A percentile compares a stretch with the other conserved stretches of the same genome.
Conservation (phyloP, 805 yeast species). For the Barnettozyma pratensis region DNA sequence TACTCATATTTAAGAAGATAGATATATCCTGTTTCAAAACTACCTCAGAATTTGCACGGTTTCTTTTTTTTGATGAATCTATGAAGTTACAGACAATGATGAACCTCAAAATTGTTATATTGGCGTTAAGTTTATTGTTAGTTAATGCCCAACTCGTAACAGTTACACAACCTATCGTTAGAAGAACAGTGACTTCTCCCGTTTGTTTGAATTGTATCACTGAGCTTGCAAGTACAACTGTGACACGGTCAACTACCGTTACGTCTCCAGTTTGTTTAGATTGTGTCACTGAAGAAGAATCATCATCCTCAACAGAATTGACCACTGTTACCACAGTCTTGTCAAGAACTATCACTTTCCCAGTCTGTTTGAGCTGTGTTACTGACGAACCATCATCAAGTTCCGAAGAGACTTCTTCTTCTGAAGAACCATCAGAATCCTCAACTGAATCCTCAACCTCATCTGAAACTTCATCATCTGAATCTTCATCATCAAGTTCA, state of each 20-base stretch:
- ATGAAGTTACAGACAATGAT: neutral
- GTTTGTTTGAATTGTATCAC: neutral
- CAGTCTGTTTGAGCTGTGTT: neutral
- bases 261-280: neutral
- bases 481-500: neutral
- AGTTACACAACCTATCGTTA: neutral
- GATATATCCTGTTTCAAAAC: neutral
- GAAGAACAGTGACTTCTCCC: neutral
- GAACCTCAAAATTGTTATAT: neutral
- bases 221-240: neutral
- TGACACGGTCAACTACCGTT: neutral
- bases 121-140: neutral
- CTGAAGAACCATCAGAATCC: neutral
- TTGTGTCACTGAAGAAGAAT: neutral
- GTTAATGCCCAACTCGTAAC: neutral
- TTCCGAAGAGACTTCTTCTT: neutral
- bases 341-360: neutral
- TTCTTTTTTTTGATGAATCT: neutral
- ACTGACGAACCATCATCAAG: neutral
- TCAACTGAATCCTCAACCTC: neutral
- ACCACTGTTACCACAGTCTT: neutral
- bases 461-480: neutral
- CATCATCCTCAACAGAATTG: neutral
- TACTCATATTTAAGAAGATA: neutral
- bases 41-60: neutral